Conservation (phyloP, 306 rosid species). For the Geum urbanum region DNA sequence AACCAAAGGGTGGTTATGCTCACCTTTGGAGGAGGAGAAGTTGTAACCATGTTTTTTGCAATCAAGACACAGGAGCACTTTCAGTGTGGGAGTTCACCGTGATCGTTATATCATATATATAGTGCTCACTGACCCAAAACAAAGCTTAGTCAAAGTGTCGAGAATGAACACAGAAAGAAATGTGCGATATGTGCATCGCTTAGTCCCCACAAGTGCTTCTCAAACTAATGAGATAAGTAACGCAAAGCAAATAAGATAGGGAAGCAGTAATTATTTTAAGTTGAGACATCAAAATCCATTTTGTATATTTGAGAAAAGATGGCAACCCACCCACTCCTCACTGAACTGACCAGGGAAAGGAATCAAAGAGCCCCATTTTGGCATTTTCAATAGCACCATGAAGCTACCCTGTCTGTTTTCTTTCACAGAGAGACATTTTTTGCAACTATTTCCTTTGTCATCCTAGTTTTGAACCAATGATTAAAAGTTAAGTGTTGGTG, state of each 20-base stretch:
- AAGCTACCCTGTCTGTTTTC: constrained; percentile 2
- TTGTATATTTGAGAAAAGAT: background rate
- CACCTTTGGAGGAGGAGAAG: constrained; percentile 60
- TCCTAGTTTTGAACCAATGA: constrained; percentile 24
- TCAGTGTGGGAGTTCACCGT: constrained; percentile 22
- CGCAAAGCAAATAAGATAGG: background rate
- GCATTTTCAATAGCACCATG: background rate
- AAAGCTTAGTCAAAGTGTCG: background rate
- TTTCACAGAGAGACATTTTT: background rate
- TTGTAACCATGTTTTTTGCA: constrained; percentile 43
- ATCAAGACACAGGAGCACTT: constrained; percentile 17
- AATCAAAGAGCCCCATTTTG: constrained; percentile 8
- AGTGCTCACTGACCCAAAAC: constrained; percentile 29
- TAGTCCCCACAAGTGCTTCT: constrained; percentile 19
- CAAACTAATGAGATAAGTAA: background rate
- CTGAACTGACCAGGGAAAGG: background rate
- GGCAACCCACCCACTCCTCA: constrained; percentile 3
- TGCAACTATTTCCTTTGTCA: constrained; percentile 1
- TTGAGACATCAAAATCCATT: background rate
- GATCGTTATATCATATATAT: constrained; percentile 31
- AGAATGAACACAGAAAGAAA: constrained; percentile 25
- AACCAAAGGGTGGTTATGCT: background rate
- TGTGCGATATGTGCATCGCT: constrained; percentile 12
- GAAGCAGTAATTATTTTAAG: background rate
- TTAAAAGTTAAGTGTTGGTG: constrained; percentile 24